Conservation (phyloP, 176 grass and related monocot species). For the Chrysopogon serrulatus region DNA sequence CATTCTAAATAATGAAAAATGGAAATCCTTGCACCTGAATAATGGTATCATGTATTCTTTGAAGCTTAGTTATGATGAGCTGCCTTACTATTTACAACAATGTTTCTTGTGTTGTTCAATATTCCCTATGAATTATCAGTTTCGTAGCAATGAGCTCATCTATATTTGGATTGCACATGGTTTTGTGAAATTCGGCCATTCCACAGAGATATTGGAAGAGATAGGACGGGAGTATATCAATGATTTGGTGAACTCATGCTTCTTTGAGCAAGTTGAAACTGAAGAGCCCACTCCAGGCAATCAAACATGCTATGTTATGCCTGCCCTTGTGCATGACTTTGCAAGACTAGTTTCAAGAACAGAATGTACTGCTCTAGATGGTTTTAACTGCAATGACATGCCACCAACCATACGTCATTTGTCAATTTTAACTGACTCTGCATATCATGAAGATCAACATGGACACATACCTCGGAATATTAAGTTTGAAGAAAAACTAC, state of each 20-base stretch:
- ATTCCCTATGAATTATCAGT: not conserved
- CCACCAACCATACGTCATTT: not conserved
- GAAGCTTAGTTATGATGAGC: conserved; percentile 15
- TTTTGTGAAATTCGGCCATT: not conserved
- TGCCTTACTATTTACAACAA: conserved; percentile 23
- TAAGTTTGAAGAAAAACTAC: not conserved
- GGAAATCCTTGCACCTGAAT: conserved; percentile 18
- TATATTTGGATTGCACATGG: conserved; percentile 53
- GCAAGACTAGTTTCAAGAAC: conserved; percentile 1
- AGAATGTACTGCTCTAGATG: not conserved
- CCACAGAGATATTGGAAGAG: conserved; percentile 3
- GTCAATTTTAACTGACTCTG: conserved; percentile 3
- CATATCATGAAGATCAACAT: not conserved
- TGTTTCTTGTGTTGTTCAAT: conserved; percentile 1
- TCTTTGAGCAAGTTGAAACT: not conserved
- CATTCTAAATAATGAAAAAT: conserved; percentile 22
- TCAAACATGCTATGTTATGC: conserved; percentile 2
- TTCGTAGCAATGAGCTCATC: not conserved
- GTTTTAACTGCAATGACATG: not conserved
- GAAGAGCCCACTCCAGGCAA: rapidly evolving
- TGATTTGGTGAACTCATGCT: conserved; percentile 12
- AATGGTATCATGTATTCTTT: conserved; percentile 27
- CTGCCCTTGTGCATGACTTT: conserved; percentile 39
- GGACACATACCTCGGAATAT: not conserved
- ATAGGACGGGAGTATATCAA: conserved; percentile 23